A percentile compares a stretch with the other conserved stretches of the same genome.
Conservation (phyloP, 139 green algal species). For the Astrephomene gubernaculifera region DNA sequence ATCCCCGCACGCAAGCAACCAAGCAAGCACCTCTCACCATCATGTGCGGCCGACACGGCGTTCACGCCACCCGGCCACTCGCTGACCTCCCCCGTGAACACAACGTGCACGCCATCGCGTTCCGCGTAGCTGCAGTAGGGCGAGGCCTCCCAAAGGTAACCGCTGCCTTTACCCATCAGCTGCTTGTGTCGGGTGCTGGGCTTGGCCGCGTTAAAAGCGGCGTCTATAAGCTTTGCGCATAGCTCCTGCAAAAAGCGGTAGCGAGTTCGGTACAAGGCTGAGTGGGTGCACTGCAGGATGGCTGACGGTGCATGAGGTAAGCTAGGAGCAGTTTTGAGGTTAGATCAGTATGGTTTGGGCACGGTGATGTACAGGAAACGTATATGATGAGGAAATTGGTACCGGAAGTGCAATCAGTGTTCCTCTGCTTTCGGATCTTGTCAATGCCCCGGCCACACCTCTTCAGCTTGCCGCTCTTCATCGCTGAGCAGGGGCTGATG, state of each 20-base stretch:
- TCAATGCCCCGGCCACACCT: not conserved
- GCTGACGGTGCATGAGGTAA: too few relatives aligned
- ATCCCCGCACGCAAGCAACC: too few relatives aligned
- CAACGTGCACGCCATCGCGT: conserved; percentile 62
- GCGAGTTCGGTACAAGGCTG: too few relatives aligned
- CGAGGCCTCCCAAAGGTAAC: conserved; percentile 54
- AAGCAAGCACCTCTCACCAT: too few relatives aligned
- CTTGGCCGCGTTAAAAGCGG: not conserved
- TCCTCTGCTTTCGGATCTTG: too few relatives aligned
- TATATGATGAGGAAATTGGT: too few relatives aligned
- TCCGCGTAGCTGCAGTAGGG: conserved; percentile 61
- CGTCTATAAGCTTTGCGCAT: conserved; percentile 16
- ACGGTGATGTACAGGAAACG: too few relatives aligned
- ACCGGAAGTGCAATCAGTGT: too few relatives aligned
- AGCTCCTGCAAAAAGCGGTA: not conserved
- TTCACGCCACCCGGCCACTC: conserved; percentile 72
- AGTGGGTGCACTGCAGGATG: too few relatives aligned
- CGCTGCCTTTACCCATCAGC: conserved; percentile 28
- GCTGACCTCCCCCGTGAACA: conserved; percentile 71
- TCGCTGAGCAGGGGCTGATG: conserved; percentile 30
- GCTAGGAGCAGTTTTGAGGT: too few relatives aligned
- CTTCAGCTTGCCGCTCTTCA: conserved; percentile 34
- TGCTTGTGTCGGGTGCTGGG: not conserved
- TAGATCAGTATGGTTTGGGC: too few relatives aligned
- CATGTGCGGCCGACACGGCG: conserved; percentile 56